phyloP scores from a whole-genome alignment of 2,329 filamentous ascomycete species.

The Sclerotiophoma versabilis region DNA sequence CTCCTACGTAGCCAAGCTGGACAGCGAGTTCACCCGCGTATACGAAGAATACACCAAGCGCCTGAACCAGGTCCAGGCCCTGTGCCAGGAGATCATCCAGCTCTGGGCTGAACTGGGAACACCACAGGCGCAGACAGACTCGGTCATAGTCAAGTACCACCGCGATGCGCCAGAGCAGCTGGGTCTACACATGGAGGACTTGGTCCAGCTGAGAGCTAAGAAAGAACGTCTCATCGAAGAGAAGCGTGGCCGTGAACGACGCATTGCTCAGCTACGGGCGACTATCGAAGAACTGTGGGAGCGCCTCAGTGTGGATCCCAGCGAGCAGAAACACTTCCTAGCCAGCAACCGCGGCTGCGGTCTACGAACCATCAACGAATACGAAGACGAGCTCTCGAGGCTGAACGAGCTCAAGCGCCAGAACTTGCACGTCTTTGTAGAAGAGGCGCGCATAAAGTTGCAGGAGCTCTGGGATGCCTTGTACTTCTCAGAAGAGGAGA shows the following conservation, averaged over 20 bases:
- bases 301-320: constrained; percentile 81
- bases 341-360: constrained; percentile 90
- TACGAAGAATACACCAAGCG: constrained; percentile 96
- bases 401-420: constrained; percentile 93
- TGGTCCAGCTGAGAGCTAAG: constrained; percentile 73
- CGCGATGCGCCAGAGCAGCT: constrained; percentile 92
- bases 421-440: constrained; percentile 94
- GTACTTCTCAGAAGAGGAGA: constrained; percentile 97
- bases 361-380: constrained; percentile 91
- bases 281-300: constrained; percentile 90
- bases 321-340: constrained; percentile 84
- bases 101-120: constrained; percentile 96
- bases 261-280: constrained; percentile 74
- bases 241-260: constrained; percentile 83
- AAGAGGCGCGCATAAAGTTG: constrained; percentile 87
- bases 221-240: constrained; percentile 86
- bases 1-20: constrained; percentile 83
- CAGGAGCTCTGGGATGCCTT: constrained; percentile 95
- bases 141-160: constrained; percentile 84
- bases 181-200: constrained; percentile 86
- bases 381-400: constrained; percentile 85
- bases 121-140: constrained; percentile 90
- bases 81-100: constrained; percentile 86
- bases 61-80: constrained; percentile 73
- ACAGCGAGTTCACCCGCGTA: constrained; percentile 89